Evolutionary conservation across 2,329 filamentous ascomycete species (phyloP), one percentile per base, ranked within the genome.

Genomic region (Ascochyta lentis): DNA sequence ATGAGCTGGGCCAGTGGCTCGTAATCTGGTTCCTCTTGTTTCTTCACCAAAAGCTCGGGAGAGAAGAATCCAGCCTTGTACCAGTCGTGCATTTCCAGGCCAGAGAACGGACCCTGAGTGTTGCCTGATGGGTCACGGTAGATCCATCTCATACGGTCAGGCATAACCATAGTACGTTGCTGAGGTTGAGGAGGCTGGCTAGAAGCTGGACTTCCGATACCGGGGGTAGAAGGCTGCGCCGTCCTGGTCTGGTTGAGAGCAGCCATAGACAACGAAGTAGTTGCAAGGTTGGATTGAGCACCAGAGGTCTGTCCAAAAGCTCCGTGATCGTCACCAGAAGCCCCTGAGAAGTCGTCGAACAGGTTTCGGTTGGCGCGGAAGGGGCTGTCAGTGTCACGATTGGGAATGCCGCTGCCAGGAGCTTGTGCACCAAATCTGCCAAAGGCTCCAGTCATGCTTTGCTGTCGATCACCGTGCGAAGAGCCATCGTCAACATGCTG

Each of bases 61-160:
- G 92, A 96, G 77, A 99, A 99, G 79, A 98, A 99, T 41, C 94
- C 93, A 34, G 93, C 94, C 75, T 98, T 98, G 79, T 98, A 99
- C 95, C 95, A 99, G 68, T 99, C 96, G 66, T 99, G 96, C 95
- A 99, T 99, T 77, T 99, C 95, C 45, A 99, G 80, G 1, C 95
- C 95, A 35, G 92, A 97, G 78, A 95, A 99, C 0, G 95, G 95
- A 0, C 95, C 95, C 72, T 99, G 95, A 6, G 92, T 89, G 59
- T 91, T 89, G 22, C 92, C 92, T 72, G 96, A 91, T 5, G 95
- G 95, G 72, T 99, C 95, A 48, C 96, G 88, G 73, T 99, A 99
- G 16, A 97, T 94, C 95, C 95, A 99, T 67, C 94, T 85, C 92
- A 99, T 99, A 13, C 96, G 85, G 75, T 99, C 95, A 2, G 95